phyloP scores from a whole-genome alignment of 345 rosid genomes.

The Leavenworthia alabamica region DNA sequence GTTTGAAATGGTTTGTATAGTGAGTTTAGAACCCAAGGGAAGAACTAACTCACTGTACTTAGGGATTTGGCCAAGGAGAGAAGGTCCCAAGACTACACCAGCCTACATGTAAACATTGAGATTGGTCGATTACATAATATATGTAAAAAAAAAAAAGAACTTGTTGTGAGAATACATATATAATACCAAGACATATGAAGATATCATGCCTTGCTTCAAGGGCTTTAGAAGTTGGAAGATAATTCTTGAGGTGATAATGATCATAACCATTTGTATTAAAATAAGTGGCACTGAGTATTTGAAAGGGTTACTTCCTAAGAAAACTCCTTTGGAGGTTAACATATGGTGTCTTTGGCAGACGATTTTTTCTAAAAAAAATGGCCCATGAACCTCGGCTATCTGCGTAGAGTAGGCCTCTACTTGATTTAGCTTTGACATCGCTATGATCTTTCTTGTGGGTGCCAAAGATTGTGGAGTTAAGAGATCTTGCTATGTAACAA shows the following conservation, averaged over 20 bases:
- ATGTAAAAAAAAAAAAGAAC: background rate
- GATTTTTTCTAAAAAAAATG: constrained; percentile 2
- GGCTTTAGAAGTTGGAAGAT: constrained; percentile 27
- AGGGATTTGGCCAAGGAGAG: constrained; percentile 19
- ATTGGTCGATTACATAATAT: background rate
- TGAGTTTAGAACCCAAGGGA: constrained; percentile 10
- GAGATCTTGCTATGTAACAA: background rate
- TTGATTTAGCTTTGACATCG: constrained; percentile 3
- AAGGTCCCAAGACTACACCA: constrained; percentile 34
- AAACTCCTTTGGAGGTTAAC: constrained; percentile 20
- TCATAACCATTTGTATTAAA: constrained; percentile 21
- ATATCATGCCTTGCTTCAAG: constrained; percentile 34
- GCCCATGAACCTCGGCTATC: constrained; percentile 27
- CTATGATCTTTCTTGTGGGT: background rate
- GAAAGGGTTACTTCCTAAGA: constrained; percentile 29
- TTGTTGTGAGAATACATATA: background rate
- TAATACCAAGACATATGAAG: constrained; percentile 34
- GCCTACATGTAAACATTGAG: constrained; percentile 12
- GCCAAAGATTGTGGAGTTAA: background rate
- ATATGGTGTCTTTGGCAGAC: constrained; percentile 21
- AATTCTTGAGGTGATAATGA: constrained; percentile 27
- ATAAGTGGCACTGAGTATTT: constrained; percentile 27
- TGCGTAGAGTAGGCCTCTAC: constrained; percentile 16
- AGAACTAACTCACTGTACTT: background rate
- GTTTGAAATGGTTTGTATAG: constrained; percentile 27